Percentiles rank a stretch among this genome's conserved stretches.
These are phyloP conservation scores for Vigna hirtella DNA, from an alignment of 306 rosid genomes.

Conservation along the genomic window DNA sequence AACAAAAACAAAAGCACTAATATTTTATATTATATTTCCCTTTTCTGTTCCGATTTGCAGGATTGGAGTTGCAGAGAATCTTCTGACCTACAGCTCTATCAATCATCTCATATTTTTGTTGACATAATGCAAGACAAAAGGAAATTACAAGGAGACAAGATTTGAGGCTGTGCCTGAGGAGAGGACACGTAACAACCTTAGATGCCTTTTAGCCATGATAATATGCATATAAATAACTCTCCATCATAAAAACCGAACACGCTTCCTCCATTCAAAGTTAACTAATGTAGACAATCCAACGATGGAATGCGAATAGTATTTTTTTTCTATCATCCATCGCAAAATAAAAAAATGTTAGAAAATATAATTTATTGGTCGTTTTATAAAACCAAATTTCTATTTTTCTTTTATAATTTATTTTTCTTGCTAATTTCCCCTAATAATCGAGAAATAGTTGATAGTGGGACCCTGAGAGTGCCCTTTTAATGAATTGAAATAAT, in stretches of 20 bases:
- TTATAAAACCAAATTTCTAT: not conserved
- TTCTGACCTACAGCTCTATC: not conserved
- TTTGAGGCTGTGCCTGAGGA: constrained; percentile 16
- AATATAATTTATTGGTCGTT: not conserved
- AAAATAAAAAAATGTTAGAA: not conserved
- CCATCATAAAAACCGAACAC: not conserved
- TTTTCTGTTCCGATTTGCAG: not conserved
- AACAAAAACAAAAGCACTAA: not conserved
- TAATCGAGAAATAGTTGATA: no score
- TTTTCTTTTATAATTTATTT: not conserved
- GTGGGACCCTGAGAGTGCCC: no score
- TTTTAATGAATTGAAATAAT: no score
- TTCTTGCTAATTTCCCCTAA: no score
- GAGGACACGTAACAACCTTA: constrained; percentile 38
- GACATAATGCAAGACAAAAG: constrained; percentile 14
- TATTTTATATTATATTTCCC: not conserved
- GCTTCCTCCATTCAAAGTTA: not conserved
- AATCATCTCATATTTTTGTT: not conserved
- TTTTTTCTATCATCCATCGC: not conserved
- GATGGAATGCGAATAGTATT: not conserved
- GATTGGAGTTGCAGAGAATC: not conserved
- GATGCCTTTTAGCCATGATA: not conserved
- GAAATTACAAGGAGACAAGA: constrained; percentile 9
- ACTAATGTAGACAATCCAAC: not conserved
- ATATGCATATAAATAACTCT: not conserved